Conservation (phyloP, 805 yeast genomes). For the Candida taoyuanica region DNA sequence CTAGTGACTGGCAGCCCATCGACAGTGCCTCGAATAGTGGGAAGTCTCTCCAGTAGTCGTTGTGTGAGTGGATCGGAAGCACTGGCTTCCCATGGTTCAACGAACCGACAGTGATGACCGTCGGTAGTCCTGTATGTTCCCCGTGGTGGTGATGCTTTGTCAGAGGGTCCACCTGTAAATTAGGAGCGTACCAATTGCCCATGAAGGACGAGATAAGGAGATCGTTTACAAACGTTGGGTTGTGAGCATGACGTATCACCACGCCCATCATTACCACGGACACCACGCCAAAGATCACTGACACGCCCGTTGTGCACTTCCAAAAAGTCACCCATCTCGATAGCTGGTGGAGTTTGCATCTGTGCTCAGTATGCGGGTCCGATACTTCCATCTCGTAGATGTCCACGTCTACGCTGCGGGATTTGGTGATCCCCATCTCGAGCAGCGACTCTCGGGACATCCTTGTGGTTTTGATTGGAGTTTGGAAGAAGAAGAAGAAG, state of each 20-base stretch:
- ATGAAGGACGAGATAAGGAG: slow-evolving; percentile 2
- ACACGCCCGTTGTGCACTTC: slow-evolving; percentile 6
- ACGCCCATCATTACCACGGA: slow-evolving; percentile 1
- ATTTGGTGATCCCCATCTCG: no score
- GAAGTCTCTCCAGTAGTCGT: slow-evolving; percentile 58
- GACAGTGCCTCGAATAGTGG: slow-evolving; percentile 56
- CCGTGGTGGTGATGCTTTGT: background rate
- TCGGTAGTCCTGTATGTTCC: background rate
- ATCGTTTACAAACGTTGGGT: slow-evolving; percentile 11
- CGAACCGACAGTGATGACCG: slow-evolving; percentile 3
- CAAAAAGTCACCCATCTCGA: slow-evolving; percentile 4
- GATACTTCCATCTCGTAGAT: background rate
- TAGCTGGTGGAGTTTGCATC: background rate
- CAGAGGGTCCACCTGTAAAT: background rate
- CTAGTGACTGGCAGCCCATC: slow-evolving; percentile 52
- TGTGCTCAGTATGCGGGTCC: background rate
- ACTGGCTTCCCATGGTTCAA: slow-evolving; percentile 12
- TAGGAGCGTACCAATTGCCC: slow-evolving; percentile 1
- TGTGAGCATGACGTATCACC: slow-evolving; percentile 7
- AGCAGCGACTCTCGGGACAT: no score
- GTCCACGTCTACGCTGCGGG: background rate
- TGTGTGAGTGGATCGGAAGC: slow-evolving; percentile 55
- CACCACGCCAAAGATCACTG: slow-evolving; percentile 1
- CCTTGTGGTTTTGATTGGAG: background rate
- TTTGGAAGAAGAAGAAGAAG: background rate